Evolutionary conservation across 2,329 filamentous ascomycete genomes (phyloP).

Genomic region (Colletotrichum cereale): DNA sequence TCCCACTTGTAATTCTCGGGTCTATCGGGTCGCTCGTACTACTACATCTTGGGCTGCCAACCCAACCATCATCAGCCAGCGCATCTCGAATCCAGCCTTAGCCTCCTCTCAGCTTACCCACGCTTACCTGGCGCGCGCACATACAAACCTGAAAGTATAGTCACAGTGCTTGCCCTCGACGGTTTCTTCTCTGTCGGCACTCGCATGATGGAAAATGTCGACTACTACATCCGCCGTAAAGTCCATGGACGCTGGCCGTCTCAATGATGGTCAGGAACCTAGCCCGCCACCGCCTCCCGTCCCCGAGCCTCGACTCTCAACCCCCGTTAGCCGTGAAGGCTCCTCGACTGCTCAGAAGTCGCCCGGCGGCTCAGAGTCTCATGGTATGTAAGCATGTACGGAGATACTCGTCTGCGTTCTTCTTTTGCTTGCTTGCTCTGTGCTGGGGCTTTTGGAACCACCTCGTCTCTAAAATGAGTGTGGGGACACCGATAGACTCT

Average conservation of each 20-base stretch:
- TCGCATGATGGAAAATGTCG: constrained; percentile 41
- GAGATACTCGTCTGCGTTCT: neutral
- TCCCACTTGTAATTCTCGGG: constrained; percentile 17
- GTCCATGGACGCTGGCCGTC: constrained; percentile 34
- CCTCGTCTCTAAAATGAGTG: constrained; percentile 6
- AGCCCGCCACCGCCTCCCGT: constrained; percentile 24
- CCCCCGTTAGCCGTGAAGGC: constrained; percentile 41
- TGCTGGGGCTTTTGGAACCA: neutral
- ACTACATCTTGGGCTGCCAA: constrained; percentile 14
- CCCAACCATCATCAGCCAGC: constrained; percentile 1
- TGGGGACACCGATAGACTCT: constrained; percentile 7
- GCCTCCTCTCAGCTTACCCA: constrained; percentile 4
- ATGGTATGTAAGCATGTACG: constrained; percentile 45
- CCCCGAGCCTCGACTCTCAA: constrained; percentile 45
- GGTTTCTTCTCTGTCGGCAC: neutral
- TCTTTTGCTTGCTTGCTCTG: neutral
- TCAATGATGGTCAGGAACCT: constrained; percentile 23
- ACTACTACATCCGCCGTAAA: constrained; percentile 36
- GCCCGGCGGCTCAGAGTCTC: constrained; percentile 47
- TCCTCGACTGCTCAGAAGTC: constrained; percentile 41
- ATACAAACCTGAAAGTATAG: neutral
- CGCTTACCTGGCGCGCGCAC: neutral
- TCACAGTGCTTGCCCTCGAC: constrained; percentile 8
- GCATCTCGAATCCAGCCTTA: neutral
- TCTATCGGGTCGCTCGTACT: constrained; percentile 35